Evolutionary conservation across 2,329 filamentous ascomycete genomes (phyloP).

Genomic region (Pezicula rhizophila): DNA sequence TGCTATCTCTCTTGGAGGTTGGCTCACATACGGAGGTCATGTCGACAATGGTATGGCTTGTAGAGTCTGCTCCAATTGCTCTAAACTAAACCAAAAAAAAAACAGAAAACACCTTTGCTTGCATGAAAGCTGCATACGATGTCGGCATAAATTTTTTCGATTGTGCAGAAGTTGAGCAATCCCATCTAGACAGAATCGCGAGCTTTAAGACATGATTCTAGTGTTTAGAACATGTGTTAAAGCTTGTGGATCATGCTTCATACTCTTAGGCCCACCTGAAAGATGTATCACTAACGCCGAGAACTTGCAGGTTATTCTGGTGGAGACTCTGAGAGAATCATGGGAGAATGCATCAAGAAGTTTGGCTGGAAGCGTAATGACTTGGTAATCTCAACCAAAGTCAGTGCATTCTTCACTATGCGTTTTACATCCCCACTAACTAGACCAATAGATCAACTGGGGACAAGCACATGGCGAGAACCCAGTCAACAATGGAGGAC

Average conservation of each 20-base stretch:
- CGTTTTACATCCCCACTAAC: background rate
- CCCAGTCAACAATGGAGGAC: constrained; percentile 59
- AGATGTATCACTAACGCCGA: too few species aligned
- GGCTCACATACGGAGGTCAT: constrained; percentile 71
- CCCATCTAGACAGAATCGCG: too few species aligned
- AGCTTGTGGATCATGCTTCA: too few species aligned
- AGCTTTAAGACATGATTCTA: too few species aligned
- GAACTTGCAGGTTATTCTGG: constrained; percentile 34
- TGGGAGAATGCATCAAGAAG: constrained; percentile 50
- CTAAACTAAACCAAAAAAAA: background rate
- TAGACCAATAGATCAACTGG: constrained; percentile 52
- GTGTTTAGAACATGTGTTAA: too few species aligned
- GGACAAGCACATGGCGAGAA: constrained; percentile 54
- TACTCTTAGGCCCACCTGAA: too few species aligned
- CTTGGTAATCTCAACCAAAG: constrained; percentile 51
- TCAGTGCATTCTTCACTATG: constrained; percentile 11
- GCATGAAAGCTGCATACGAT: constrained; percentile 55
- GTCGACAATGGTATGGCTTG: constrained; percentile 52
- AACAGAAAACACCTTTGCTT: constrained; percentile 51
- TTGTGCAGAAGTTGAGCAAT: constrained; percentile 37
- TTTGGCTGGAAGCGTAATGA: constrained; percentile 52
- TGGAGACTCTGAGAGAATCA: constrained; percentile 47
- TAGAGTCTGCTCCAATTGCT: background rate
- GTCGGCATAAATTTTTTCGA: constrained; percentile 53
- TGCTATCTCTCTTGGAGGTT: constrained; percentile 63